Evolutionary conservation across 2,329 filamentous ascomycete species (phyloP).

Genomic region (Trichophyton simii): DNA sequence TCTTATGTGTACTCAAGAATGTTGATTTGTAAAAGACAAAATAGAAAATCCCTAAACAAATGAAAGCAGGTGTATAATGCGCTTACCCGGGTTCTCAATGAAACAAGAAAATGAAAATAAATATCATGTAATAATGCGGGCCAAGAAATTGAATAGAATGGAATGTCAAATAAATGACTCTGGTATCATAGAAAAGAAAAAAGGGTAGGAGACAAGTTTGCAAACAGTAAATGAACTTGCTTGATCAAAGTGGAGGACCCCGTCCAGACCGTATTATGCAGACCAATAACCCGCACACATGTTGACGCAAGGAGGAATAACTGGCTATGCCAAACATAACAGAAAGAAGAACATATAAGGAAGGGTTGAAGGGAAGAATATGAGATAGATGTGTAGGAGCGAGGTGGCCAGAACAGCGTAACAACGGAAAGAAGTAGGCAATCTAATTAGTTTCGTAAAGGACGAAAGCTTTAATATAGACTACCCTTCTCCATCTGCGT

Average conservation of each 20-base stretch:
- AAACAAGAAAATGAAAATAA: not conserved
- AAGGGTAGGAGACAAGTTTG: not conserved
- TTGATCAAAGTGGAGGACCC: not conserved
- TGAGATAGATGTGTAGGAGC: not conserved
- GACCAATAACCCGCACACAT: not conserved
- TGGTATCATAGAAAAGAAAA: conserved; percentile 11
- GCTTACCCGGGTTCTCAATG: not conserved
- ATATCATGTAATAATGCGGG: not conserved
- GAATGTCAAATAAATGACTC: not conserved
- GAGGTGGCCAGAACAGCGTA: not conserved
- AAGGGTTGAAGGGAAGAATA: not conserved
- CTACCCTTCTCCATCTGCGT: conserved; percentile 17
- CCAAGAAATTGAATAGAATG: not conserved
- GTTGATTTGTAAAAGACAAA: not conserved
- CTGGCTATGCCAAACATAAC: not conserved
- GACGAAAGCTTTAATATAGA: not conserved
- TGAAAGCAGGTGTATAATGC: not conserved
- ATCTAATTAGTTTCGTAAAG: not conserved
- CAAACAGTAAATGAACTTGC: not conserved
- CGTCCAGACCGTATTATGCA: not conserved
- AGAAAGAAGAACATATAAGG: conserved; percentile 3
- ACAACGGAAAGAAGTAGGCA: not conserved
- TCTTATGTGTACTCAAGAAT: not conserved
- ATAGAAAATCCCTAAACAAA: not conserved
- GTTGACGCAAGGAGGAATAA: conserved; percentile 1